Conservation (phyloP, 768 basidiomycete species). For the Kwoniella botswanensis region DNA sequence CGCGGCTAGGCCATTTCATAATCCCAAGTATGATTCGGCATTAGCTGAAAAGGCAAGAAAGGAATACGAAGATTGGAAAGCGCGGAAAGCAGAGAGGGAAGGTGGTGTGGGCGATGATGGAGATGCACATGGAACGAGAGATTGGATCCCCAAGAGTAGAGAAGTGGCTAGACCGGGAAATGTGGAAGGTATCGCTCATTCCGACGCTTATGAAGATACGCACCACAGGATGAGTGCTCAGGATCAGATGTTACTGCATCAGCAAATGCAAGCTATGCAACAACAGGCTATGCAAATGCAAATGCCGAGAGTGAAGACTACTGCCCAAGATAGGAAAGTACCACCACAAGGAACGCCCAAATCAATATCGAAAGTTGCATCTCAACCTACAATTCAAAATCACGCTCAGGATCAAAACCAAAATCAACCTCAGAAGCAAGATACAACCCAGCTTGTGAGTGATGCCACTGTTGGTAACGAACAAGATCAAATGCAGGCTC, state of each 20-base stretch:
- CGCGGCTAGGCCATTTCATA: slow-evolving; percentile 19
- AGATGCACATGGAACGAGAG: slow-evolving; percentile 27
- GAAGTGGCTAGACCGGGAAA: slow-evolving; percentile 36
- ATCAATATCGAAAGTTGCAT: background rate
- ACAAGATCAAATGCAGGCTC: slow-evolving; percentile 4
- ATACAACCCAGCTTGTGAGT: background rate
- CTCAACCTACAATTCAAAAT: slow-evolving; percentile 1
- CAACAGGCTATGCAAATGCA: slow-evolving; percentile 12
- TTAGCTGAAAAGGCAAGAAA: slow-evolving; percentile 35
- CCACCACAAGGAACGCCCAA: background rate
- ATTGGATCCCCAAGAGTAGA: slow-evolving; percentile 38
- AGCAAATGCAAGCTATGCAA: slow-evolving; percentile 12
- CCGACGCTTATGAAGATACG: slow-evolving; percentile 19
- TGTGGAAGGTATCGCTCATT: slow-evolving; percentile 27
- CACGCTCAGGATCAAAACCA: background rate
- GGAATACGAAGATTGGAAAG: slow-evolving; percentile 49
- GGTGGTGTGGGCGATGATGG: slow-evolving; percentile 33
- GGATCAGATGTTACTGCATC: slow-evolving; percentile 4
- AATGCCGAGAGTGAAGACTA: background rate
- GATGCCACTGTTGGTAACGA: background rate
- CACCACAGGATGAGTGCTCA: background rate
- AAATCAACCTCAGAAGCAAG: background rate
- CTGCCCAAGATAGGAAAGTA: background rate
- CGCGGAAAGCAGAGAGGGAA: slow-evolving; percentile 41
- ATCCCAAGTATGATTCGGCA: slow-evolving; percentile 15